These are phyloP conservation scores for Obba rivulosa DNA, from an alignment of 768 basidiomycete genomes.

Conservation along the genomic window DNA sequence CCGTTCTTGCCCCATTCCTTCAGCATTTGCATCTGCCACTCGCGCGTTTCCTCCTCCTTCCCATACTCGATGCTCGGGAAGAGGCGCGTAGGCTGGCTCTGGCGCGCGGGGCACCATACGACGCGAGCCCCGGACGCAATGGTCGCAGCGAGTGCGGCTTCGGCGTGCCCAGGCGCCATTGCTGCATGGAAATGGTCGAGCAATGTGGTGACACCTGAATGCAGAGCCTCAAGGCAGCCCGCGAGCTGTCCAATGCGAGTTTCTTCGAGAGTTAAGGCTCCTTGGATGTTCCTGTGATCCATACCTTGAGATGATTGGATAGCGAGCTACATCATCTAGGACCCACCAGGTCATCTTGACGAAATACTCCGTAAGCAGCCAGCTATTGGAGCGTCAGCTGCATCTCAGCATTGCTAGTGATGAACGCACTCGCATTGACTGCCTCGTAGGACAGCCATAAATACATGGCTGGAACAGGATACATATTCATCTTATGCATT, in stretches of 20 bases:
- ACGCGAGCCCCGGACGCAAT: slow-evolving; percentile 23
- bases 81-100: slow-evolving; percentile 18
- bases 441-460: slow-evolving; percentile 23
- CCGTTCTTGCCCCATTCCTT: slow-evolving; percentile 18
- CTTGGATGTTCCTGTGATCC: slow-evolving; percentile 15
- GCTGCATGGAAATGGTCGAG: slow-evolving; percentile 28
- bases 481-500: not conserved
- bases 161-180: slow-evolving; percentile 19
- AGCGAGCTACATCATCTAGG: too few species aligned
- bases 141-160: slow-evolving; percentile 20
- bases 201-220: slow-evolving; percentile 26
- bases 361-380: slow-evolving; percentile 24
- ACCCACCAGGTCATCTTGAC: slow-evolving; percentile 21
- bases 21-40: slow-evolving; percentile 21
- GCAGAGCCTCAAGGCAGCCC: slow-evolving; percentile 25
- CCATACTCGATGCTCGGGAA: slow-evolving; percentile 15
- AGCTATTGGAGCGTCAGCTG: slow-evolving; percentile 8
- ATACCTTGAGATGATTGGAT: not conserved
- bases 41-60: slow-evolving; percentile 14
- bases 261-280: slow-evolving; percentile 21
- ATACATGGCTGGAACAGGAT: slow-evolving; percentile 17
- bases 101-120: slow-evolving; percentile 21
- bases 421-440: slow-evolving; percentile 21
- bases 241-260: slow-evolving; percentile 25
- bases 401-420: not conserved